These are phyloP conservation scores for Clarireedia homoeocarpa DNA, from an alignment of 2,329 filamentous ascomycete genomes.

Conservation along the genomic window DNA sequence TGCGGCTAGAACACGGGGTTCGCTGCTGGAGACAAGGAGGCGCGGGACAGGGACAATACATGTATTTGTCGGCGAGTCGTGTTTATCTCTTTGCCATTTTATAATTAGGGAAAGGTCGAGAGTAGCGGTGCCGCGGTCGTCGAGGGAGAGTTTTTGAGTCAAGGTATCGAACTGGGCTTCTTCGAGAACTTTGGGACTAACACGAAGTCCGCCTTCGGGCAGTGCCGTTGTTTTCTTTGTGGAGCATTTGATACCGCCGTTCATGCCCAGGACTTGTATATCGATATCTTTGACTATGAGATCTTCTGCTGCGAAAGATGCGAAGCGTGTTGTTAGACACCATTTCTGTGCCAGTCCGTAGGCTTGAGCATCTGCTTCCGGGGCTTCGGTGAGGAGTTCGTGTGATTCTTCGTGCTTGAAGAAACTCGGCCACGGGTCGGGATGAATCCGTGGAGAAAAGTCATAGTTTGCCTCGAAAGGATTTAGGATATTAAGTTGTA, in stretches of 20 bases:
- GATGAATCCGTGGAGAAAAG: conserved; percentile 69
- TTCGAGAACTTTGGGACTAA: conserved; percentile 60
- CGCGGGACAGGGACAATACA: conserved; percentile 71
- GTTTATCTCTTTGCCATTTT: conserved; percentile 58
- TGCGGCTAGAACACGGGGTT: conserved; percentile 68
- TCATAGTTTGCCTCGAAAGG: conserved; percentile 93
- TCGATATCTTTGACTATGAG: conserved; percentile 56
- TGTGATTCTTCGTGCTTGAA: conserved; percentile 49
- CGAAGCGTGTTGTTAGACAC: conserved; percentile 64
- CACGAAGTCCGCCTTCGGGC: conserved; percentile 36
- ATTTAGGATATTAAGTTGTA: conserved; percentile 65
- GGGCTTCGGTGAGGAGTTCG: conserved; percentile 17
- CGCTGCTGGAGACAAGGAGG: conserved; percentile 70
- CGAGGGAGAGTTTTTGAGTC: conserved; percentile 68
- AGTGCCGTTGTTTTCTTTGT: conserved; percentile 34
- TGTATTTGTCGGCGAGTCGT: conserved; percentile 39
- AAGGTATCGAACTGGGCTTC: conserved; percentile 67
- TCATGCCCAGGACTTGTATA: conserved; percentile 52
- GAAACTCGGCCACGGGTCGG: conserved; percentile 77
- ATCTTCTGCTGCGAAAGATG: conserved; percentile 65
- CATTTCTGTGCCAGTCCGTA: conserved; percentile 73
- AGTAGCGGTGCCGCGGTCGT: conserved; percentile 69
- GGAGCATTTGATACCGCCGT: conserved; percentile 54
- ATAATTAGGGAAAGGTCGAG: conserved; percentile 71
- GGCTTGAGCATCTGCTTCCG: conserved; percentile 30